phyloP scores from a whole-genome alignment of 2,329 filamentous ascomycete species.

The Colletotrichum sp. region DNA sequence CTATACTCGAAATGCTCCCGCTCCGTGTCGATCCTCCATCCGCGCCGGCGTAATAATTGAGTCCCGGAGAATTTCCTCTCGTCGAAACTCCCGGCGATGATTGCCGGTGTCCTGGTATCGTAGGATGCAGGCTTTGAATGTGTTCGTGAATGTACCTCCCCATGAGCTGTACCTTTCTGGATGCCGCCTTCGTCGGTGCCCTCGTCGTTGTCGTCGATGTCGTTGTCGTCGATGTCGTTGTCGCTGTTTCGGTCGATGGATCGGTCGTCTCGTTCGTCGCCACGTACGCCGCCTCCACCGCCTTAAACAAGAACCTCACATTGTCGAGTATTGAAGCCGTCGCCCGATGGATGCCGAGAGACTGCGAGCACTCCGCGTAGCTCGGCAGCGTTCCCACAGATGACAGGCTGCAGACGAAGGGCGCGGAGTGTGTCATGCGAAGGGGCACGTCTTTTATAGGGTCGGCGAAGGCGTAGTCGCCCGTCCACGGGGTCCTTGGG shows the following conservation, averaged over 20 bases:
- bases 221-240: background rate
- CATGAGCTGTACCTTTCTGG: background rate
- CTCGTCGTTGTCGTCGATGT: background rate
- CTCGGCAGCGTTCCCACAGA: constrained; percentile 41
- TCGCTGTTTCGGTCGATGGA: background rate
- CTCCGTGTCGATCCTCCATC: background rate
- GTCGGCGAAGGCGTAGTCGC: constrained; percentile 47
- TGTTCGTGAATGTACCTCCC: constrained; percentile 8
- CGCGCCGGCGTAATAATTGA: background rate
- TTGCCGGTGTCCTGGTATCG: background rate
- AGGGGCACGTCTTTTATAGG: constrained; percentile 39
- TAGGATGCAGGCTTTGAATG: background rate
- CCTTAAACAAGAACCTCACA: constrained; percentile 50
- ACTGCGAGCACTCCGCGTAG: constrained; percentile 45
- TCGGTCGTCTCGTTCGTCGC: background rate
- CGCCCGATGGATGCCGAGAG: constrained; percentile 47
- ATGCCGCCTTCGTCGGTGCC: background rate
- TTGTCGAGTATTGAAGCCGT: constrained; percentile 57
- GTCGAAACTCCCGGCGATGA: background rate
- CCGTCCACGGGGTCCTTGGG: background rate
- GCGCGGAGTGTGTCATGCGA: constrained; percentile 51
- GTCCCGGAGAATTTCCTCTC: background rate
- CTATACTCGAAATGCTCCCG: background rate
- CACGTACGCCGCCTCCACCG: constrained; percentile 31
- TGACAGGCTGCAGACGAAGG: constrained; percentile 32